These are phyloP conservation scores for Echinosophora koreensis DNA, from an alignment of 306 rosid species.

Conservation along the genomic window DNA sequence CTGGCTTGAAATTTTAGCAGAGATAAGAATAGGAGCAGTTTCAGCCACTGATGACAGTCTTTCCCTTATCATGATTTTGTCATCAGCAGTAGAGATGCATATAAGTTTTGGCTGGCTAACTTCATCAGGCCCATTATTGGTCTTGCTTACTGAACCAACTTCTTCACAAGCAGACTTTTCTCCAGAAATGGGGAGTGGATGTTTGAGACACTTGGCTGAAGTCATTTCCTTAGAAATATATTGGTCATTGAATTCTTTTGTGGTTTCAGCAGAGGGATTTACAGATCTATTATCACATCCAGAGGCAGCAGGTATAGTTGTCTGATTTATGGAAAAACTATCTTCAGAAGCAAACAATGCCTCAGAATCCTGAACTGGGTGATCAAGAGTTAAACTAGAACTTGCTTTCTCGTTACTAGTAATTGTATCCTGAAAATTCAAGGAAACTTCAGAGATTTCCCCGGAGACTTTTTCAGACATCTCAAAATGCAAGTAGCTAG, in stretches of 20 bases:
- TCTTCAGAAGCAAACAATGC: constrained; percentile 44
- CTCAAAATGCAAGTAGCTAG: constrained; percentile 42
- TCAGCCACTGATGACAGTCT: constrained; percentile 62
- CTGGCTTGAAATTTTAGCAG: constrained; percentile 60
- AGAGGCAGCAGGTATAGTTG: constrained; percentile 29
- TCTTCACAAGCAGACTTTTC: constrained; percentile 53
- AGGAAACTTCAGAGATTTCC: constrained; percentile 29
- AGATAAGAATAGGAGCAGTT: constrained; percentile 52
- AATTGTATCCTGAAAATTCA: constrained; percentile 29
- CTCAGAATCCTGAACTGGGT: constrained; percentile 40
- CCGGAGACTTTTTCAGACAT: constrained; percentile 44
- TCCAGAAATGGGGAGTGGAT: constrained; percentile 47
- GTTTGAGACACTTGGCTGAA: constrained; percentile 51
- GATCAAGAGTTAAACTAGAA: constrained; percentile 44
- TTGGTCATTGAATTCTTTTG: constrained; percentile 49
- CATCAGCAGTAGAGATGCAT: constrained; percentile 61
- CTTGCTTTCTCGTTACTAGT: constrained; percentile 39
- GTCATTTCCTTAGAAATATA: constrained; percentile 45
- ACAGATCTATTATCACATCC: constrained; percentile 47
- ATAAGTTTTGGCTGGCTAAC: constrained; percentile 43
- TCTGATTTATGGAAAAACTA: constrained; percentile 35
- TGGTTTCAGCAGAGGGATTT: constrained; percentile 47
- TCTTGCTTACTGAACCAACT: constrained; percentile 49
- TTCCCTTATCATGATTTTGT: constrained; percentile 75
- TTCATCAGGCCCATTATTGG: constrained; percentile 45